These are phyloP conservation scores for Rhodamnia rubescens DNA, from an alignment of 345 rosid genomes.

Conservation along the genomic window DNA sequence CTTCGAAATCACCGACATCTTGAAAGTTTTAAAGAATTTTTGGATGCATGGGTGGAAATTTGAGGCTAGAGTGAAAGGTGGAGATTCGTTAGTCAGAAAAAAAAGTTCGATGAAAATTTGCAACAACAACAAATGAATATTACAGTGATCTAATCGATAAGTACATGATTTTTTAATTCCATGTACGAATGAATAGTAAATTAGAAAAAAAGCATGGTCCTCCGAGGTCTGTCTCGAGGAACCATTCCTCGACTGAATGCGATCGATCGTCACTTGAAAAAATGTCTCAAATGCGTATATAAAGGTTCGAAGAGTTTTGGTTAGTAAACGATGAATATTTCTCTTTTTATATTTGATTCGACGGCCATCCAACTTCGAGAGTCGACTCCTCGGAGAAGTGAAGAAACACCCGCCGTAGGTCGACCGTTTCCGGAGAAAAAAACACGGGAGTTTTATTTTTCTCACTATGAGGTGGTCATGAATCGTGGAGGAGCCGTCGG, in stretches of 20 bases:
- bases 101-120: accelerated
- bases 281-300: not conserved
- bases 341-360: not conserved
- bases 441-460: not conserved
- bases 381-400: not conserved
- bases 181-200: not conserved
- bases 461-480: not conserved
- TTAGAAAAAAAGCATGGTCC: not conserved
- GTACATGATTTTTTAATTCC: not conserved
- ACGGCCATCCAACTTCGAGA: not conserved
- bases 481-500: not conserved
- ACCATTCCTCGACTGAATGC: not conserved
- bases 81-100: accelerated
- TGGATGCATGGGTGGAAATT: accelerated
- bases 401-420: not conserved
- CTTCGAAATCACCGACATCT: accelerated
- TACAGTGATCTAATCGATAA: accelerated
- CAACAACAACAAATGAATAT: not conserved
- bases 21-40: not conserved
- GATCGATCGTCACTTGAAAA: not conserved
- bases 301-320: not conserved
- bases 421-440: too few relatives aligned
- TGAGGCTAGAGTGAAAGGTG: accelerated
- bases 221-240: not conserved
- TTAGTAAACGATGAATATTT: not conserved